Conservation (phyloP, 352 stramenopile species). For the Phytophthora melonis region DNA sequence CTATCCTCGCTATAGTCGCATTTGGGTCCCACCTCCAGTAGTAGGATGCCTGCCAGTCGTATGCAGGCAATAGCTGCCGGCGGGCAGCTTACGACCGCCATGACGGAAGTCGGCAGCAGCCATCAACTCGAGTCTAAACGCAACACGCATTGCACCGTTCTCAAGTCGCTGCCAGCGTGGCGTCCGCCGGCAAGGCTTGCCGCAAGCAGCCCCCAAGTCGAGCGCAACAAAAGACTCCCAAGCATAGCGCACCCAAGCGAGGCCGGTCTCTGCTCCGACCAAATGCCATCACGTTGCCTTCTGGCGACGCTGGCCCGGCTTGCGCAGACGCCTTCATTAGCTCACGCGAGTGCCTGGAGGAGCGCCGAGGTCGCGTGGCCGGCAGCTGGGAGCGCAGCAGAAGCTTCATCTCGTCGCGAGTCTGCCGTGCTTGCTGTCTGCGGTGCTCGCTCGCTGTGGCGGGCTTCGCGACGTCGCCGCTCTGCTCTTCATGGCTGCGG, state of each 20-base stretch:
- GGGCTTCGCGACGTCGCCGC: not conserved
- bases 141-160: not conserved
- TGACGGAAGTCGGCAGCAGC: not conserved
- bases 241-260: not conserved
- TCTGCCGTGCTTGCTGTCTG: not conserved
- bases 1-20: constrained; percentile 41
- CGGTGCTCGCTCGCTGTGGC: not conserved
- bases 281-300: constrained; percentile 24
- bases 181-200: too few relatives aligned
- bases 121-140: not conserved
- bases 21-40: constrained; percentile 23
- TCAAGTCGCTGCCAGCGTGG: not conserved
- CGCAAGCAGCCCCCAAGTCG: not conserved
- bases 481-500: not conserved
- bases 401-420: constrained; percentile 29
- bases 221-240: not conserved
- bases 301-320: constrained; percentile 25
- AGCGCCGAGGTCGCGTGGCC: constrained; percentile 22
- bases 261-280: constrained; percentile 21
- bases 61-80: constrained; percentile 11
- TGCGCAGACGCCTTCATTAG: constrained; percentile 26
- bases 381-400: constrained; percentile 27
- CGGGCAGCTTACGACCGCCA: not conserved
- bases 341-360: constrained; percentile 24
- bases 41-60: constrained; percentile 9